Conservation (phyloP, 225 moss, liverwort and hornwort genomes). For the Bryum argenteum region DNA sequence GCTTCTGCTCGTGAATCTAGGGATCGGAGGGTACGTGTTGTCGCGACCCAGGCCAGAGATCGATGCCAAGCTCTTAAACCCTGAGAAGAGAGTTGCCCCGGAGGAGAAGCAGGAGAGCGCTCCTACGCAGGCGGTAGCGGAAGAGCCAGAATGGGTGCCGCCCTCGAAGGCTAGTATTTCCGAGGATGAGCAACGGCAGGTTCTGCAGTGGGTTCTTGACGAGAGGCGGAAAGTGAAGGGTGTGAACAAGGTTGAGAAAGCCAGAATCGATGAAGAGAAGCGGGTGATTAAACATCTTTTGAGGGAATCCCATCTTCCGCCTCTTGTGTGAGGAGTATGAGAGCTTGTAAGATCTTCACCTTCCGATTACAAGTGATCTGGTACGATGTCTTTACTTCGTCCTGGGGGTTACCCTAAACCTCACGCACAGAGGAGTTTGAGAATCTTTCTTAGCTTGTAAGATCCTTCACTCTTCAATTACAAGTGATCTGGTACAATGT, state of each 20-base stretch:
- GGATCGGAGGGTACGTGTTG: conserved; percentile 64
- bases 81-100: conserved; percentile 24
- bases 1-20: conserved; percentile 57
- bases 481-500: no score
- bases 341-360: background rate
- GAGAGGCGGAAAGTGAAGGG: conserved; percentile 58
- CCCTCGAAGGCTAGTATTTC: conserved; percentile 31
- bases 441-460: no score
- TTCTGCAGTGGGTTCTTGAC: conserved; percentile 54
- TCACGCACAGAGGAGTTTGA: no score
- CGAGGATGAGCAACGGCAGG: conserved; percentile 55
- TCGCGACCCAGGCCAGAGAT: conserved; percentile 40
- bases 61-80: conserved; percentile 20
- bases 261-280: conserved; percentile 49
- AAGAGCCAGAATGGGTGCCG: conserved; percentile 30
- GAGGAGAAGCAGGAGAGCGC: conserved; percentile 29
- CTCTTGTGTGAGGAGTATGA: conserved; percentile 29
- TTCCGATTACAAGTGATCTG: background rate
- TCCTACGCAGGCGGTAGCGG: conserved; percentile 30
- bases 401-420: no score
- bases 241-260: conserved; percentile 46
- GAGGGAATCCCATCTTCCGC: conserved; percentile 30
- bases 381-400: no score
- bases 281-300: conserved; percentile 47
- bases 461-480: no score